Evolutionary conservation across 2,329 filamentous ascomycete genomes (phyloP), one percentile per base, ranked within the genome.

Genomic region (Periconia sp.): DNA sequence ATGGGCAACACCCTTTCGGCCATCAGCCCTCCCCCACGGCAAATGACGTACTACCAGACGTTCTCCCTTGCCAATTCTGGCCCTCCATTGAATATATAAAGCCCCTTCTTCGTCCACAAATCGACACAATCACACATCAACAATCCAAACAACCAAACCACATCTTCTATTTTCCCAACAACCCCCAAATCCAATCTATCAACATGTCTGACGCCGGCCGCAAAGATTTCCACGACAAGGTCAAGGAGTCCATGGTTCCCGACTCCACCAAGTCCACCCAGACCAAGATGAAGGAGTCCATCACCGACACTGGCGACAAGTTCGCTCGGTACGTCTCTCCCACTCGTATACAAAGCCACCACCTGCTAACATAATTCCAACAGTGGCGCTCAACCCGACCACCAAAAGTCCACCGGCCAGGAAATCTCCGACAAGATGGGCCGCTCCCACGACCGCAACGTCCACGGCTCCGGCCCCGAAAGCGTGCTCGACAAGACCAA

Each of bases 161-260:
- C 33, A 37, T 37, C 33, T 37, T 37, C 14, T 33, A n/a, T n/a
- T 37, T 58, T 47, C 55, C 33, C 33, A 47, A 17, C 59, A 60
- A 55, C 57, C 62, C 60, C 53, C 64, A 64, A 54, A 52, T 56
- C 33, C 33, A 37, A 63, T 54, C 55, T 57, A 69, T 64, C 73
- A 82, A 63, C 70, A 85, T 85, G 83, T 82, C 84, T 79, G 84
- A 86, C 75, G 50, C 73, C 64, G 79, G 78, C 68, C 83, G 84
- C 82, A 86, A 87, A 76, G 82, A 84, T 74, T 80, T 84, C 73
- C 66, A 72, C 62, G 68, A 76, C 75, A 81, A 85, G 81, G 74
- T 79, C 57, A 73, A 76, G 68, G 82, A 86, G 79, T 76, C 79
- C 64, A 58, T 83, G 53, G 83, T 79, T 63, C 84, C 85, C 54